Conservation (phyloP, 2,329 filamentous ascomycete species). For the Talaromyces pinophilus region DNA sequence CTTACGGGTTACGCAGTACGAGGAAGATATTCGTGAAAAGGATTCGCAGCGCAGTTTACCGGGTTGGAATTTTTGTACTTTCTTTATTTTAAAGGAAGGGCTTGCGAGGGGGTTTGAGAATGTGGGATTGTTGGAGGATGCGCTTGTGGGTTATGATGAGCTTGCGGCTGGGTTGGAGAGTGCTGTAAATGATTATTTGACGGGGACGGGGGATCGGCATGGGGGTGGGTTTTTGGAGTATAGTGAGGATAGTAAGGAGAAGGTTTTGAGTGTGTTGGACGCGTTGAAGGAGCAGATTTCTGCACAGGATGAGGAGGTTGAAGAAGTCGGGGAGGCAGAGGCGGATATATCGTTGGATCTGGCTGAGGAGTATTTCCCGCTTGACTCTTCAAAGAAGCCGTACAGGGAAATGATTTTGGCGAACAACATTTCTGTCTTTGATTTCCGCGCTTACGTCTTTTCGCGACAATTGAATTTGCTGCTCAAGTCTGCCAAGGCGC, state of each 20-base stretch:
- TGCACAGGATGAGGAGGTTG: constrained; percentile 24
- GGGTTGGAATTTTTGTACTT: constrained; percentile 99
- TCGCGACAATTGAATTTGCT: constrained; percentile 81
- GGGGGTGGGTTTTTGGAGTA: constrained; percentile 70
- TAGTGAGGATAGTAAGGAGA: constrained; percentile 70
- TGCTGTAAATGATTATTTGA: constrained; percentile 72
- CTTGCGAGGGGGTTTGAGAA: constrained; percentile 92
- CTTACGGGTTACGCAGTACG: constrained; percentile 85
- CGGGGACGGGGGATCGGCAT: constrained; percentile 63
- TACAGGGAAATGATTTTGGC: constrained; percentile 91
- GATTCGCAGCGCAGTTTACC: constrained; percentile 83
- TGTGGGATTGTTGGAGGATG: constrained; percentile 93
- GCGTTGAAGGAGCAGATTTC: constrained; percentile 28
- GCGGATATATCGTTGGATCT: constrained; percentile 34
- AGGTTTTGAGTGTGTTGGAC: constrained; percentile 56
- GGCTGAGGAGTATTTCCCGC: constrained; percentile 39
- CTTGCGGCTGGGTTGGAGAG: constrained; percentile 83
- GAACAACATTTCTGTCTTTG: constrained; percentile 94
- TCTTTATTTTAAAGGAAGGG: constrained; percentile 96
- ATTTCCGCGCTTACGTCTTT: constrained; percentile 93
- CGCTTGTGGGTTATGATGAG: constrained; percentile 91
- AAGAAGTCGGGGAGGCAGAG: constrained; percentile 35
- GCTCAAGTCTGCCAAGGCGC: constrained; percentile 73
- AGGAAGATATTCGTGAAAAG: constrained; percentile 94
- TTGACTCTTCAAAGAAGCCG: constrained; percentile 66